Conservation (phyloP, 2,329 filamentous ascomycete genomes). For the Colletotrichum orbiculare region DNA sequence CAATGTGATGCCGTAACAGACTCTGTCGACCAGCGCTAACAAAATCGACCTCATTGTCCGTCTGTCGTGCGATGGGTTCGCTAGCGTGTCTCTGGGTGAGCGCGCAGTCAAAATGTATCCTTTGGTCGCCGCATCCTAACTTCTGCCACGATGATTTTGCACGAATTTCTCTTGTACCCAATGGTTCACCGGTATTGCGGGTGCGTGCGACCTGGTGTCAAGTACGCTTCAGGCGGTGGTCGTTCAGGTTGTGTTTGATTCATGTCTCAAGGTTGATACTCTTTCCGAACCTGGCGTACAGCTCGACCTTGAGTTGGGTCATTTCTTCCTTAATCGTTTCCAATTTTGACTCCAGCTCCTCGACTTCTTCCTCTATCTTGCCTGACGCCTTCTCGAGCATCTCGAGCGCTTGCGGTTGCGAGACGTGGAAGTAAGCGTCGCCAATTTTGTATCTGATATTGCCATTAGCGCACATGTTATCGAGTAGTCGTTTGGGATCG, state of each 20-base stretch:
- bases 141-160: too few species aligned
- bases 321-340: slow-evolving; percentile 84
- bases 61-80: background rate
- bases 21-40: background rate
- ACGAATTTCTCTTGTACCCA: too few species aligned
- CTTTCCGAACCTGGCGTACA: slow-evolving; percentile 94
- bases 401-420: slow-evolving; percentile 86
- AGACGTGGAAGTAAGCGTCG: slow-evolving; percentile 91
- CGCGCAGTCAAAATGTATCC: too few species aligned
- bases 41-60: slow-evolving; percentile 4
- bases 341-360: slow-evolving; percentile 80
- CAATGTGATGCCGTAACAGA: slow-evolving; percentile 17
- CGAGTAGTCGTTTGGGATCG: background rate
- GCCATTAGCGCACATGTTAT: background rate
- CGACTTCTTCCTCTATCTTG: slow-evolving; percentile 81
- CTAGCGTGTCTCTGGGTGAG: background rate
- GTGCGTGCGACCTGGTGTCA: background rate
- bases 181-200: too few species aligned
- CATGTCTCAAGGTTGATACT: slow-evolving; percentile 97
- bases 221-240: slow-evolving; percentile 4
- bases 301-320: slow-evolving; percentile 86
- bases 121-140: too few species aligned
- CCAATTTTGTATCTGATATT: slow-evolving; percentile 90
- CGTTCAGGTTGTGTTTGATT: slow-evolving; percentile 40
- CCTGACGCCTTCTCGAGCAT: slow-evolving; percentile 79